Base-by-base conservation (phyloP, 2,329 filamentous ascomycete genomes). In the Kalmusia sp. region DNA sequence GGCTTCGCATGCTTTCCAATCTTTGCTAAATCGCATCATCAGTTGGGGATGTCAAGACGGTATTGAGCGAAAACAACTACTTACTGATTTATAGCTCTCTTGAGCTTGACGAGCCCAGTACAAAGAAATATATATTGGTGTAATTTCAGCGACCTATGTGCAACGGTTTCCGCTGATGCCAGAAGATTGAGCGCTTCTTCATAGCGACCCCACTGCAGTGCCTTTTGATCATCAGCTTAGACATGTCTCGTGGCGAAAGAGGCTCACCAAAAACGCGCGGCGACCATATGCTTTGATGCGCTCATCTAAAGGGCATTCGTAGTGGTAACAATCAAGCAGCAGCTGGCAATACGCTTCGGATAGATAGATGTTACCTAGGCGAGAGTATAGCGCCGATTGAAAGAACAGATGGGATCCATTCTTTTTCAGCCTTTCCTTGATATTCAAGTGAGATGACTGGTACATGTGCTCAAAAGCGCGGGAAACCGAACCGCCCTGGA, bases 391-490 rank as follows among this genome's bases (percentile, higher is more conserved):
- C 0, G 90, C 83, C 25, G 89, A 87, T 41, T 85, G 83, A 35
- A 96, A 81, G 2, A 92, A 81, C 54, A 92, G 82, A 60, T 93
- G 87, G 1, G 88, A 83, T 1, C 91, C 91, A 61, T 91, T 85
- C 73, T 90, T 87, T 63, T 84, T 84, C 67, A 95, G 83, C 59
- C 90, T 87, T 62, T 89, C 89, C 51, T 88, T 87, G n/a, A 93
- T 81, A 55, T 92, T 89, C 24, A 96, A 78, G 63, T 95, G 90
- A 1, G 90, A 91, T 59, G 91, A 90, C 67, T 92, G 89, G n/a
- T 90, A 84, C 55, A 96, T 84, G 61, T 88, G 85, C 70, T 96
- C 92, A 47, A 95, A 80, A 1, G 90, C 87, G 30, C 79, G 78
- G 2, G 83, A 76, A 38, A 86, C 73, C 52, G 80, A 81, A 52